Percentiles rank a stretch among this genome's conserved stretches.
phyloP scores from a whole-genome alignment of 352 stramenopile species.

The Pythium biforme region DNA sequence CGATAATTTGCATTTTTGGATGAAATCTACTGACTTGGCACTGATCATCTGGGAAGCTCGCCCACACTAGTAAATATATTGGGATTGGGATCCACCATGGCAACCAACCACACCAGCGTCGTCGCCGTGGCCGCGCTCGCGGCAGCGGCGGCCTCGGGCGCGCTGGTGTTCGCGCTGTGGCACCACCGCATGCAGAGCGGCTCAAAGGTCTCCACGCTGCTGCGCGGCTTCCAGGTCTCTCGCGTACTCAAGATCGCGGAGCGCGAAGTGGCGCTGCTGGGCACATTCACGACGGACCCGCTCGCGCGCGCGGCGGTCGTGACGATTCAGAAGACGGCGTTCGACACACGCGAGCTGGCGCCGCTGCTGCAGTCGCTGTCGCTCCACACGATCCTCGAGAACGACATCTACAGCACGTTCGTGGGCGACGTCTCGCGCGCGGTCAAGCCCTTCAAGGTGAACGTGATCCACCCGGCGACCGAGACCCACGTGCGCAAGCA shows the following conservation, averaged over 20 bases:
- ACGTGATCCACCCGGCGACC: conserved; percentile 81
- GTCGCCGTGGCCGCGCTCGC: conserved; percentile 23
- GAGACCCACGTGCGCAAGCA: conserved; percentile 81
- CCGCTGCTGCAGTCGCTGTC: conserved; percentile 54
- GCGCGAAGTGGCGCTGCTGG: conserved; percentile 63
- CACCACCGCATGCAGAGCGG: conserved; percentile 27
- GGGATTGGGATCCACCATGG: too few species aligned
- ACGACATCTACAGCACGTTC: conserved; percentile 86
- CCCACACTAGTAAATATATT: background rate
- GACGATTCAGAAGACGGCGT: conserved; percentile 58
- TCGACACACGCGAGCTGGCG: conserved; percentile 47
- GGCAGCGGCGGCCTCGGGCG: conserved; percentile 14
- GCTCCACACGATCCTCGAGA: conserved; percentile 65
- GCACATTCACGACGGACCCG: conserved; percentile 63
- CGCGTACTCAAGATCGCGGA: conserved; percentile 69
- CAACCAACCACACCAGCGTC: conserved; percentile 25
- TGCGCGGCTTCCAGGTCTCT: conserved; percentile 59
- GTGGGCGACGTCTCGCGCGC: conserved; percentile 62
- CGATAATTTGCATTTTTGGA: conserved; percentile 11
- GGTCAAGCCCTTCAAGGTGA: conserved; percentile 80
- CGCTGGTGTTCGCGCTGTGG: conserved; percentile 37
- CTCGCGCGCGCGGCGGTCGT: conserved; percentile 65
- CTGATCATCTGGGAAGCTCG: background rate
- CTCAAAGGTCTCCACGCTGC: conserved; percentile 34
- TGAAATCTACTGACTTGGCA: background rate